phyloP scores from a whole-genome alignment of 331 rosid genomes.

The Malus hybrid region DNA sequence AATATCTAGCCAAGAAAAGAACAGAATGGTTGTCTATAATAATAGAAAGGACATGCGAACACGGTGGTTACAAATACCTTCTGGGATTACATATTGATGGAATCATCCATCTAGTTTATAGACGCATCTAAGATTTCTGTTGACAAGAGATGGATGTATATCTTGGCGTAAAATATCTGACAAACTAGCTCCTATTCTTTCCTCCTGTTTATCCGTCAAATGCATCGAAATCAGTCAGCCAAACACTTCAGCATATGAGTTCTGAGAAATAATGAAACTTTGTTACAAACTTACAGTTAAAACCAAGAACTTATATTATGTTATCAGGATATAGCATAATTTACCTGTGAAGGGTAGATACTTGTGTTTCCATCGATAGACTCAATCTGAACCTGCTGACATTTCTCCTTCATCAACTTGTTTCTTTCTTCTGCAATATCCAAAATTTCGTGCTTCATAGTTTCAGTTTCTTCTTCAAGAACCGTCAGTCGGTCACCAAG shows the following conservation, averaged over 20 bases:
- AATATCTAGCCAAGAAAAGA: background rate
- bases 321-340: background rate
- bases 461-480: conserved; percentile 46
- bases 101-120: background rate
- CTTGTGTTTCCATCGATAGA: background rate
- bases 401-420: conserved; percentile 25
- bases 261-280: background rate
- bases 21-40: background rate
- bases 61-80: background rate
- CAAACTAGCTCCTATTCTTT: conserved; percentile 13
- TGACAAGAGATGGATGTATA: conserved; percentile 21
- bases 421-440: conserved; percentile 28
- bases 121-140: conserved; percentile 18
- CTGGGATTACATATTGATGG: background rate
- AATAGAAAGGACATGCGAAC: background rate
- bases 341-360: conserved; percentile 5
- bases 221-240: background rate
- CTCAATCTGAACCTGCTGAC: conserved; percentile 28
- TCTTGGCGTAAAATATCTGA: conserved; percentile 19
- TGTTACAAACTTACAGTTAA: background rate
- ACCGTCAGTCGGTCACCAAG: conserved; percentile 21
- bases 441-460: conserved; percentile 28
- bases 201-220: conserved; percentile 22
- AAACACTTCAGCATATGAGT: background rate
- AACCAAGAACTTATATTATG: background rate